These are phyloP conservation scores for Heritiera fomes DNA, from an alignment of 345 rosid genomes.

Conservation along the genomic window DNA sequence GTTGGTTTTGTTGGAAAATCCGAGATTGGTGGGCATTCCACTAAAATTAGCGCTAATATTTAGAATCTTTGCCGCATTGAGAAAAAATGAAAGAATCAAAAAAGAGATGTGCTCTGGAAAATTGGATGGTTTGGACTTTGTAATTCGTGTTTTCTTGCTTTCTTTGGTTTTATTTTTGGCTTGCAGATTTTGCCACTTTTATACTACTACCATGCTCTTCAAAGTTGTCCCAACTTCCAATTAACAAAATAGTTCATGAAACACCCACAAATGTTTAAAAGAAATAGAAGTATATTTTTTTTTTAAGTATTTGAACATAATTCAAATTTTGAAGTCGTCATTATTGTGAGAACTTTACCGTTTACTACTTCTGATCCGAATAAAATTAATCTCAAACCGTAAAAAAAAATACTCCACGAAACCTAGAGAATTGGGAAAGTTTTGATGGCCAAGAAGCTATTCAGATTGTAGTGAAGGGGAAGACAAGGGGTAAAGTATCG, in stretches of 20 bases:
- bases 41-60: neutral
- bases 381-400: too few species aligned
- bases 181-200: neutral
- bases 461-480: too few species aligned
- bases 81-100: neutral
- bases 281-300: too few species aligned
- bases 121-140: neutral
- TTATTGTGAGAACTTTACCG: too few species aligned
- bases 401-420: constrained; percentile 26
- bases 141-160: neutral
- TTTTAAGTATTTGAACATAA: too few species aligned
- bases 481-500: too few species aligned
- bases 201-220: neutral
- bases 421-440: neutral
- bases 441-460: neutral
- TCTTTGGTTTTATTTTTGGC: neutral
- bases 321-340: too few species aligned
- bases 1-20: constrained; percentile 22
- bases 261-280: too few species aligned
- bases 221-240: constrained; percentile 20
- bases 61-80: neutral
- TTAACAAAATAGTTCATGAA: constrained; percentile 23
- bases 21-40: constrained; percentile 37
- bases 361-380: too few species aligned
- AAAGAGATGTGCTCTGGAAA: too few species aligned